A percentile compares a stretch with the other conserved stretches of the same genome.
These are phyloP conservation scores for Fistulinella prunicolor DNA, from an alignment of 768 basidiomycete species.

Conservation along the genomic window DNA sequence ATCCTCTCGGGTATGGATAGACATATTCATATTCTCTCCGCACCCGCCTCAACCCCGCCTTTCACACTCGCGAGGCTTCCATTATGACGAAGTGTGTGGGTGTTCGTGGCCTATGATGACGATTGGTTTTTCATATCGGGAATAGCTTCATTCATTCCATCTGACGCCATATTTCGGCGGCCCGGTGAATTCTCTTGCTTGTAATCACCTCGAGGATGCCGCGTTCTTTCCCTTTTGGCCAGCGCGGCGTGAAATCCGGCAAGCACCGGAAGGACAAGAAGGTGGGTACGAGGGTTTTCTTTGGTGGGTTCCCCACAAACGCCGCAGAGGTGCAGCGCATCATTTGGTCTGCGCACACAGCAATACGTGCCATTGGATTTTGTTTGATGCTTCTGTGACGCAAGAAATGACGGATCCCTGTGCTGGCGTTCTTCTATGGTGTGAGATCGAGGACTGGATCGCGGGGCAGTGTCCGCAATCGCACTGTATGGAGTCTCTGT, in stretches of 20 bases:
- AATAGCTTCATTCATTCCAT: conserved; percentile 5
- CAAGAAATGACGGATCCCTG: no score
- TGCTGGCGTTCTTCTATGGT: no score
- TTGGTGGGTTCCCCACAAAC: no score
- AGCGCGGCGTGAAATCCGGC: no score
- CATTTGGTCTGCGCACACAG: no score
- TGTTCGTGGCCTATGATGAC: conserved; percentile 6
- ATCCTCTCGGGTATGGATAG: neutral
- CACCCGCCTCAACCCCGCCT: conserved; percentile 31
- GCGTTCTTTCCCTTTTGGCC: conserved; percentile 17
- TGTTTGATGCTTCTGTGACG: conserved; percentile 6
- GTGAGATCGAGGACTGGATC: conserved; percentile 6
- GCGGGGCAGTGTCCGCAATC: neutral
- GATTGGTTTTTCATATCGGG: conserved; percentile 10
- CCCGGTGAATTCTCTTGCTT: conserved; percentile 11
- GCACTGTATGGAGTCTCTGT: no score
- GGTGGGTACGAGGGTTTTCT: conserved; percentile 16
- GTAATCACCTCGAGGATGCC: conserved; percentile 32
- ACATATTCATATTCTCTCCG: conserved; percentile 18
- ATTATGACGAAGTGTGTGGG: conserved; percentile 14
- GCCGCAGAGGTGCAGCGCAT: no score
- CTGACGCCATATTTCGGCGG: conserved; percentile 10
- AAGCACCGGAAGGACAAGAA: no score
- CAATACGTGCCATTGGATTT: neutral
- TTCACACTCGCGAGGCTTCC: conserved; percentile 11